These are phyloP conservation scores for Dentipellis fragilis DNA, from an alignment of 768 basidiomycete species.

Conservation along the genomic window DNA sequence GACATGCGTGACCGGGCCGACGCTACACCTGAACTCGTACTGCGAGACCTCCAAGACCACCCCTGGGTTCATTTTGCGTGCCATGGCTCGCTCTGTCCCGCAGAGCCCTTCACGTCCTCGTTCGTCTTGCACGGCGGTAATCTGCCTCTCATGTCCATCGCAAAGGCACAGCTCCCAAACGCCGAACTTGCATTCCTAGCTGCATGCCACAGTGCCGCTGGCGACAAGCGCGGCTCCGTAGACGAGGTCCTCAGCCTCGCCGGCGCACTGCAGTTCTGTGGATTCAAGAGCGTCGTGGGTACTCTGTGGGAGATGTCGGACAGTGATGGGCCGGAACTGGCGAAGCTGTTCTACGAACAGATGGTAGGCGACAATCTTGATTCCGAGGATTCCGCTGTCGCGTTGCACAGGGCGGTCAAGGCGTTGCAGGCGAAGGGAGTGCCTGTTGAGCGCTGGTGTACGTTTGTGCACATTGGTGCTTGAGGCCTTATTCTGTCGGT, in stretches of 20 bases:
- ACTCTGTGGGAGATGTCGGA: constrained; percentile 12
- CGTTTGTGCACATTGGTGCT: no score
- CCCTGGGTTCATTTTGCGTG: not conserved
- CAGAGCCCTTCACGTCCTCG: constrained; percentile 1
- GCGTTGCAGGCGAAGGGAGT: no score
- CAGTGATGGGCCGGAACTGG: constrained; percentile 3
- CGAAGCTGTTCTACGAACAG: not conserved
- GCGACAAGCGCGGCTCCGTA: not conserved
- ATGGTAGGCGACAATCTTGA: not conserved
- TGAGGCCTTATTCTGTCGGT: no score
- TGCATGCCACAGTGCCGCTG: constrained; percentile 8
- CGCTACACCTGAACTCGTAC: no score
- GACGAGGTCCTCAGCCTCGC: constrained; percentile 13
- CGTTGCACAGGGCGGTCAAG: no score
- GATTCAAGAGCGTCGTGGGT: constrained; percentile 6
- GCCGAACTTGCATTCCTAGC: constrained; percentile 7
- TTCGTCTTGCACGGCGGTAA: not conserved
- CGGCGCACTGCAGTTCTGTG: constrained; percentile 10
- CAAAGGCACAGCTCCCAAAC: not conserved
- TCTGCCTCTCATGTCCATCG: constrained; percentile 4
- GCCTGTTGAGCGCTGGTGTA: no score
- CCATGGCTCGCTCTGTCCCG: constrained; percentile 1
- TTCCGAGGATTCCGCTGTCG: no score
- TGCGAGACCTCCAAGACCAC: no score
- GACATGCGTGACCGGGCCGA: no score